These are phyloP conservation scores for Cicer bijugum DNA, from an alignment of 306 rosid genomes.

Conservation along the genomic window DNA sequence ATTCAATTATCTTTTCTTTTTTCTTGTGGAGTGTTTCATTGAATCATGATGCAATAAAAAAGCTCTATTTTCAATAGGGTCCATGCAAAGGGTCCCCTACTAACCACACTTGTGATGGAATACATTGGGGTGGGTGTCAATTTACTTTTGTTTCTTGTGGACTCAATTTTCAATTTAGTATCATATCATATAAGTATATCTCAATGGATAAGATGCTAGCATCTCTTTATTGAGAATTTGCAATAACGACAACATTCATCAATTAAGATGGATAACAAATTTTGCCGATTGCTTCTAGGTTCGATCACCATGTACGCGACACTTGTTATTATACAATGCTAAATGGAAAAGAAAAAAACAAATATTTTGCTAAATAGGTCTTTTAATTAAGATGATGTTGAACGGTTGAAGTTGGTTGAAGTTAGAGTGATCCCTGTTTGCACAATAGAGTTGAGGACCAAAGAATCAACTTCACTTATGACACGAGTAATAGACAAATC, in stretches of 20 bases:
- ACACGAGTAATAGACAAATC: too few relatives aligned
- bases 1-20: slow-evolving; percentile 29
- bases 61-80: slow-evolving; percentile 32
- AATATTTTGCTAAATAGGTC: too few relatives aligned
- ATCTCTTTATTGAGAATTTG: slow-evolving; percentile 22
- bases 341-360: too few relatives aligned
- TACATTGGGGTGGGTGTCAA: slow-evolving; percentile 45
- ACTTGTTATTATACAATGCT: neutral
- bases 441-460: too few relatives aligned
- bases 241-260: slow-evolving; percentile 9
- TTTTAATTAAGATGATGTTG: too few relatives aligned
- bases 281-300: neutral
- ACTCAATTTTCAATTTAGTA: slow-evolving; percentile 32
- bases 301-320: neutral
- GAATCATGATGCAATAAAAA: slow-evolving; percentile 50
- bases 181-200: slow-evolving; percentile 19
- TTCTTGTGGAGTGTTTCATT: slow-evolving; percentile 38
- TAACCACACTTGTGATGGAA: slow-evolving; percentile 39
- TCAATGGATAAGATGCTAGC: slow-evolving; percentile 33
- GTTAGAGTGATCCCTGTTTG: too few relatives aligned
- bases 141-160: slow-evolving; percentile 38
- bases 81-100: slow-evolving; percentile 55
- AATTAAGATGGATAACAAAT: slow-evolving; percentile 17
- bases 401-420: too few relatives aligned
- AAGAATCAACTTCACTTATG: too few relatives aligned